Evolutionary conservation across 352 stramenopile genomes (phyloP).

Genomic region (Phytophthora pseudosyringae): DNA sequence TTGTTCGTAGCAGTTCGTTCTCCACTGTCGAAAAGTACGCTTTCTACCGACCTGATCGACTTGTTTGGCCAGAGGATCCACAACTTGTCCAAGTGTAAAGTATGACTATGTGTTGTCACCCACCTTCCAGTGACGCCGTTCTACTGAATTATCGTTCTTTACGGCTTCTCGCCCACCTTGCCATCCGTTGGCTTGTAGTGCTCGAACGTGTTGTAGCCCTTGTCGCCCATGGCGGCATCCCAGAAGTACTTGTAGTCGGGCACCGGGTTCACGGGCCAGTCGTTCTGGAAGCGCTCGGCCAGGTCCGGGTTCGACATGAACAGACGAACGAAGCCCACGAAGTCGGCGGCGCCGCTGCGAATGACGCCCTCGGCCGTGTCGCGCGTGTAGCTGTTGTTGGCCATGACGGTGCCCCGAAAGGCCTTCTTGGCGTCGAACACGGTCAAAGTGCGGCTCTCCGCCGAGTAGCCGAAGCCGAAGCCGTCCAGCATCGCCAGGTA

Average conservation of each 20-base stretch:
- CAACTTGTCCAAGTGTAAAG: too few relatives aligned
- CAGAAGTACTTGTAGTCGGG: constrained; percentile 22
- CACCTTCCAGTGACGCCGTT: too few relatives aligned
- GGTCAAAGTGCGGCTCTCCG: constrained; percentile 9
- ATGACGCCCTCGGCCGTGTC: constrained; percentile 16
- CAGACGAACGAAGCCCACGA: constrained; percentile 18
- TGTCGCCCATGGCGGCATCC: constrained; percentile 15
- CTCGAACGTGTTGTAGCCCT: constrained; percentile 25
- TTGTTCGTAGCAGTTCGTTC: too few relatives aligned
- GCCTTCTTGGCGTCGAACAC: constrained; percentile 22
- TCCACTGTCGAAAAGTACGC: too few relatives aligned
- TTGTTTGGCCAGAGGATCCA: too few relatives aligned
- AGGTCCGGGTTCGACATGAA: constrained; percentile 29
- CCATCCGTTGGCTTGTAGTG: constrained; percentile 15
- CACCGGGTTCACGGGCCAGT: constrained; percentile 18
- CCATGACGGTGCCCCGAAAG: constrained; percentile 22
- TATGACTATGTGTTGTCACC: too few relatives aligned
- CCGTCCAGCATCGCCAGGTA: constrained; percentile 19
- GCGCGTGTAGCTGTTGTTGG: constrained; percentile 23
- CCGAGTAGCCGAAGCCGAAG: constrained; percentile 10
- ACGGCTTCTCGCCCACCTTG: too few relatives aligned
- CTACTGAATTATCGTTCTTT: too few relatives aligned
- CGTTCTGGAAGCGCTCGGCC: constrained; percentile 21
- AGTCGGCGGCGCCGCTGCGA: constrained; percentile 11
- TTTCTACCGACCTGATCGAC: too few relatives aligned